Evolutionary conservation across 2,329 filamentous ascomycete species (phyloP).

Genomic region (Alternaria arbusti): DNA sequence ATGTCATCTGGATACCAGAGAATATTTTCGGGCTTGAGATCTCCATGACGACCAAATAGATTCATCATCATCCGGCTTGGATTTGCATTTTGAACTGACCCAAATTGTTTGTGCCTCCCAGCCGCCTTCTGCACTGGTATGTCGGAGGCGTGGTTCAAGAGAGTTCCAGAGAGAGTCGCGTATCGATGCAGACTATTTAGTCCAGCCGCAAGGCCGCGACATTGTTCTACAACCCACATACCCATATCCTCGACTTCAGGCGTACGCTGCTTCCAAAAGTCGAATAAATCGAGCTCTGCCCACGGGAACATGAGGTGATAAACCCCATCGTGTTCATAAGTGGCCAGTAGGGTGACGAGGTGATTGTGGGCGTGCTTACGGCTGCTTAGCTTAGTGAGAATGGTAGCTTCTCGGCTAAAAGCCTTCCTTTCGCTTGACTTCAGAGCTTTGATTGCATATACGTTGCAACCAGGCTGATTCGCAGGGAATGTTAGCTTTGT

Average conservation of each 20-base stretch:
- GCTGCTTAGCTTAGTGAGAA: neutral
- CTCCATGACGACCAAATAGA: conserved; percentile 41
- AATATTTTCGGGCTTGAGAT: conserved; percentile 49
- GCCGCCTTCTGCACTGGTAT: neutral
- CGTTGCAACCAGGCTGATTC: no score
- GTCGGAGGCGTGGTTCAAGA: neutral
- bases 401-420: neutral
- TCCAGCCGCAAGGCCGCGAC: conserved; percentile 5
- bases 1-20: conserved; percentile 31
- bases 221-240: conserved; percentile 5
- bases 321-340: neutral
- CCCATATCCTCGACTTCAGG: neutral
- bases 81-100: neutral
- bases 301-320: conserved; percentile 14
- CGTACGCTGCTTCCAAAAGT: neutral
- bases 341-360: neutral
- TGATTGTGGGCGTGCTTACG: neutral
- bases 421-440: neutral
- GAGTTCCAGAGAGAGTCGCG: neutral
- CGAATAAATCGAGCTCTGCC: conserved; percentile 11
- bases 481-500: no score
- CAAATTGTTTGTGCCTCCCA: neutral
- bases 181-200: conserved; percentile 7
- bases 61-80: neutral
- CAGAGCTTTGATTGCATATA: neutral